These are phyloP conservation scores for Penicillium maclennaniae DNA, from an alignment of 495 filamentous ascomycete species.

Conservation along the genomic window DNA sequence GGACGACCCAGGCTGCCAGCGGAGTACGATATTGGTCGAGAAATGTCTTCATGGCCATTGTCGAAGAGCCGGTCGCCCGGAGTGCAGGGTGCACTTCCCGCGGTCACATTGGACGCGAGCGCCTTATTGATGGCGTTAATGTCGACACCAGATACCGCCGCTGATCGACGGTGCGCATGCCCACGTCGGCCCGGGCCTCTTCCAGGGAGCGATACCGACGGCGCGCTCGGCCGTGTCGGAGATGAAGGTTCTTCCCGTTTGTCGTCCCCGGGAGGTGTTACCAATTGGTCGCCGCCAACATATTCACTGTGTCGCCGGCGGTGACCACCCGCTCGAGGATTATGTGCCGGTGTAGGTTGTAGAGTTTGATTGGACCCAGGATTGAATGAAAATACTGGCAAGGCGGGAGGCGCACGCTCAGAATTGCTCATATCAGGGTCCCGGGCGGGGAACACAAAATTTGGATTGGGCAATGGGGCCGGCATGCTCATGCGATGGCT, in stretches of 20 bases:
- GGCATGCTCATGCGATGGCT: conserved; percentile 34
- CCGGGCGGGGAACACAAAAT: conserved; percentile 64
- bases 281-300: conserved; percentile 66
- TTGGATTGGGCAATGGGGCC: conserved; percentile 62
- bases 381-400: conserved; percentile 66
- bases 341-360: conserved; percentile 25
- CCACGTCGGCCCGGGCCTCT: conserved; percentile 55
- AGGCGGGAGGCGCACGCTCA: conserved; percentile 33
- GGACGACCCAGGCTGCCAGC: conserved; percentile 28
- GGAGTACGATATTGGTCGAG: conserved; percentile 37
- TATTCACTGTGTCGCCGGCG: conserved; percentile 74
- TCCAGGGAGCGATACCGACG: conserved; percentile 41
- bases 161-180: conserved; percentile 83
- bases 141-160: conserved; percentile 81
- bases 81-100: conserved; percentile 64
- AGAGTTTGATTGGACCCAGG: conserved; percentile 39
- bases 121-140: conserved; percentile 66
- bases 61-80: conserved; percentile 49
- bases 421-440: conserved; percentile 22
- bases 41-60: conserved; percentile 24
- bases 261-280: conserved; percentile 57
- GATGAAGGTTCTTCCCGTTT: conserved; percentile 52
- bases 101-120: conserved; percentile 41
- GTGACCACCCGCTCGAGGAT: conserved; percentile 52
- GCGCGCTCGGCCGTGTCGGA: conserved; percentile 47